A percentile compares a stretch with the other conserved stretches of the same genome.
Evolutionary conservation across 352 stramenopile species (phyloP).

Genomic region (Sclerospora graminicola): DNA sequence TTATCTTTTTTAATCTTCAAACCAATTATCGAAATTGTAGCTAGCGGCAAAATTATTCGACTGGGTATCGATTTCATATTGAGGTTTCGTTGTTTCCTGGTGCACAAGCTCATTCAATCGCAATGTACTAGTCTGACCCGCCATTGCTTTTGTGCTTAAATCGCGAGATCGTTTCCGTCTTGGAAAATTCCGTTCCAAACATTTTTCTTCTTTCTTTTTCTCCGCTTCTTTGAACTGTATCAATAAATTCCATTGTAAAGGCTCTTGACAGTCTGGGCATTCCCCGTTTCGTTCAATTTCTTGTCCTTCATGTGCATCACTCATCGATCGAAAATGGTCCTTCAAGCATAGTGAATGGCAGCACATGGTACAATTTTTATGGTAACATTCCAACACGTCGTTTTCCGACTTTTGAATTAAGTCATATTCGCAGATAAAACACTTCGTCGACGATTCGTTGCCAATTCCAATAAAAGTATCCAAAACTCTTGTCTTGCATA

Average conservation of each 20-base stretch:
- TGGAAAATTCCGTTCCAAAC: background rate
- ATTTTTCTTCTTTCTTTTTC: slow-evolving; percentile 5
- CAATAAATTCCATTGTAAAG: slow-evolving; percentile 36
- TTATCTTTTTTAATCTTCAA: slow-evolving; percentile 23
- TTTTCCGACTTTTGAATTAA: slow-evolving; percentile 5
- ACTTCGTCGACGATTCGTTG: slow-evolving; percentile 1
- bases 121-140: no score
- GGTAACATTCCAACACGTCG: slow-evolving; percentile 28
- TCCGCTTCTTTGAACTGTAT: slow-evolving; percentile 12
- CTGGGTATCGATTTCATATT: no score
- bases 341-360: slow-evolving; percentile 37
- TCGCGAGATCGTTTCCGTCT: no score
- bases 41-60: background rate
- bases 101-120: no score
- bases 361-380: slow-evolving; percentile 27
- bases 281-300: slow-evolving; percentile 12
- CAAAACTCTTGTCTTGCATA: slow-evolving; percentile 27
- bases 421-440: slow-evolving; percentile 38
- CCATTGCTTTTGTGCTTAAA: no score
- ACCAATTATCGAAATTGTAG: slow-evolving; percentile 24
- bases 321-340: slow-evolving; percentile 41
- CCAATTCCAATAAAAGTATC: slow-evolving; percentile 5
- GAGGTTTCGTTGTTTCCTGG: no score
- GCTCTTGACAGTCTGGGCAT: slow-evolving; percentile 33
- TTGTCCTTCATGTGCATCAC: slow-evolving; percentile 3